phyloP scores from a whole-genome alignment of 108 stramenopile species.

The Mediolabrus comicus region DNA sequence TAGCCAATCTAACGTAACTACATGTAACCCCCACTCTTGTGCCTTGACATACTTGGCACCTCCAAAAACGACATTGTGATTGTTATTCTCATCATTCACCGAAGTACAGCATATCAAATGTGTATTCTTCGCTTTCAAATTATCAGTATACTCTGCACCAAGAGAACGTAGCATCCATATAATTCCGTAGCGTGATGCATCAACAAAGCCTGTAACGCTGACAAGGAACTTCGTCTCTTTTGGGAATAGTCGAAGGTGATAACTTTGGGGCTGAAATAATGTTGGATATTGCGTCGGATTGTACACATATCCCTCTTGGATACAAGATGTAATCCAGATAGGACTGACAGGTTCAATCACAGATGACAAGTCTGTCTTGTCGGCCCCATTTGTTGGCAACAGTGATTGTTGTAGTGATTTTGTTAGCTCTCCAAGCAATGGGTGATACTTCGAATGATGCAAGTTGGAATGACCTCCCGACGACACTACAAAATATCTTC shows the following conservation, averaged over 20 bases:
- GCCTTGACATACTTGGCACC: slow-evolving; percentile 65
- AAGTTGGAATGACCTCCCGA: slow-evolving; percentile 13
- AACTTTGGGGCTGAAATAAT: slow-evolving; percentile 58
- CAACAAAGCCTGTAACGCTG: slow-evolving; percentile 66
- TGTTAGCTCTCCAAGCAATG: slow-evolving; percentile 25
- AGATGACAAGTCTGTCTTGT: slow-evolving; percentile 21
- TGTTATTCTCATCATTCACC: not conserved
- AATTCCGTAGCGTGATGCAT: slow-evolving; percentile 57
- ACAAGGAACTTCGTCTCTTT: slow-evolving; percentile 28
- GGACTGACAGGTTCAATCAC: slow-evolving; percentile 54
- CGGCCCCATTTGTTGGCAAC: not conserved
- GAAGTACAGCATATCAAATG: slow-evolving; percentile 62
- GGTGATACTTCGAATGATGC: slow-evolving; percentile 3
- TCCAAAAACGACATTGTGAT: slow-evolving; percentile 21
- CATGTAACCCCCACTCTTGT: slow-evolving; percentile 68
- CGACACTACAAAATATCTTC: slow-evolving; percentile 37
- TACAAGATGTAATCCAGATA: slow-evolving; percentile 63
- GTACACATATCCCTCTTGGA: slow-evolving; percentile 31
- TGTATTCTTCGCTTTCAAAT: slow-evolving; percentile 54
- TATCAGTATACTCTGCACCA: slow-evolving; percentile 57
- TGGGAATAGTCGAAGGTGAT: slow-evolving; percentile 36
- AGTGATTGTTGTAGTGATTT: not conserved
- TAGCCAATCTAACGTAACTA: slow-evolving; percentile 76
- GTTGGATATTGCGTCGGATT: slow-evolving; percentile 36
- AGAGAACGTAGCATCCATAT: slow-evolving; percentile 48